These are phyloP conservation scores for Nemania serpens DNA, from an alignment of 2,329 filamentous ascomycete genomes.

Conservation along the genomic window DNA sequence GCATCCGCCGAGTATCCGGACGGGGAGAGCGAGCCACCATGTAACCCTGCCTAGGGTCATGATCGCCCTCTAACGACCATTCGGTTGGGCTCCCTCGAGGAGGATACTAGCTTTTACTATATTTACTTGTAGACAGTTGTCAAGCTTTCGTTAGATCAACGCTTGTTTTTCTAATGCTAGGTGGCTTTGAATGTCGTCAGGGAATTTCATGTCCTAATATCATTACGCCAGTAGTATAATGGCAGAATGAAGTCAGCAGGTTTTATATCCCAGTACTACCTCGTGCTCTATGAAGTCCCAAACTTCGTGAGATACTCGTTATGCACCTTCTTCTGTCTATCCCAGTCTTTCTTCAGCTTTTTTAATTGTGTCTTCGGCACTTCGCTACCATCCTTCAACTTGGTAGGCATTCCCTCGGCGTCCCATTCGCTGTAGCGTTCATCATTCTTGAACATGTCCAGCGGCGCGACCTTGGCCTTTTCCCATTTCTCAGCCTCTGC, in stretches of 20 bases:
- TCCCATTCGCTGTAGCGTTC: slow-evolving; percentile 78
- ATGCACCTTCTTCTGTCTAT: slow-evolving; percentile 84
- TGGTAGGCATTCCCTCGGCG: slow-evolving; percentile 77
- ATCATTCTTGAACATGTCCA: slow-evolving; percentile 61
- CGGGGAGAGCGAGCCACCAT: not conserved
- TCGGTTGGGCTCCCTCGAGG: too few species aligned
- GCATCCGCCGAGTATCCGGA: not conserved
- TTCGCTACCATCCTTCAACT: slow-evolving; percentile 76
- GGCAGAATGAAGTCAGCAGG: too few species aligned
- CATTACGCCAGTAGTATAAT: too few species aligned
- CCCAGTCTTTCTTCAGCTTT: slow-evolving; percentile 87
- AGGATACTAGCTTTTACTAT: not conserved
- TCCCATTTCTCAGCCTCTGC: slow-evolving; percentile 59
- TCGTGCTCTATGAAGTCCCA: slow-evolving; percentile 32
- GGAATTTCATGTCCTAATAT: too few species aligned
- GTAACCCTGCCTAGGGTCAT: too few species aligned
- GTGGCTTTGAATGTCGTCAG: too few species aligned
- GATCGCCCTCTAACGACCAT: too few species aligned
- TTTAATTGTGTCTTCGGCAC: slow-evolving; percentile 80
- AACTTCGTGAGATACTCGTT: slow-evolving; percentile 60
- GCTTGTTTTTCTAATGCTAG: too few species aligned
- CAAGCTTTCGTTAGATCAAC: not conserved
- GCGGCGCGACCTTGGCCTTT: slow-evolving; percentile 60
- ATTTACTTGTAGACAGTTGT: not conserved
- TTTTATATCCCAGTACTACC: not conserved